Evolutionary conservation across 2,329 filamentous ascomycete genomes (phyloP).

Genomic region (Alternaria conjuncta): DNA sequence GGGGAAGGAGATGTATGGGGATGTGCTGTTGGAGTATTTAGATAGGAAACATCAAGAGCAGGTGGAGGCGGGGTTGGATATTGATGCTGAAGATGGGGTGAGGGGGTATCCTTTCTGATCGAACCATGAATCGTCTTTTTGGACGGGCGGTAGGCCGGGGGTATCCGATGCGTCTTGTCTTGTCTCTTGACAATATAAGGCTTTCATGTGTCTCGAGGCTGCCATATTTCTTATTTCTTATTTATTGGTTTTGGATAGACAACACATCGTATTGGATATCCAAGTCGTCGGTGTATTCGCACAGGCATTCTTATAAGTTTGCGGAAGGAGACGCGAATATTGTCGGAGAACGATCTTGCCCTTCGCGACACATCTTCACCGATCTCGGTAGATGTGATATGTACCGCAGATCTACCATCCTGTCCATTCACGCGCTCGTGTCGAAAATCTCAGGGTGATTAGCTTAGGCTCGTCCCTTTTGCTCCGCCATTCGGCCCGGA

Average conservation of each 20-base stretch:
- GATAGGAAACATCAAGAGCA: slow-evolving; percentile 78
- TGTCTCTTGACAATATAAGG: background rate
- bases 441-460: background rate
- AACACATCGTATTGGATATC: background rate
- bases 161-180: background rate
- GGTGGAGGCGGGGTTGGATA: slow-evolving; percentile 68
- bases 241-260: background rate
- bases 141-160: background rate
- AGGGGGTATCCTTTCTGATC: slow-evolving; percentile 66
- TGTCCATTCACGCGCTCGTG: background rate
- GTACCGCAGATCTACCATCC: background rate
- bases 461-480: background rate
- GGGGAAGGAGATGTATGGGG: slow-evolving; percentile 74
- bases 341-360: background rate
- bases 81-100: slow-evolving; percentile 66
- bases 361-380: background rate
- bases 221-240: background rate
- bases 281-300: background rate
- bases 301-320: background rate
- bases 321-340: background rate
- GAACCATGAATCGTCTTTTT: background rate
- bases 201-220: background rate
- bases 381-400: background rate
- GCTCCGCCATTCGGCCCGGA: slow-evolving; percentile 8
- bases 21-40: slow-evolving; percentile 77